phyloP scores from a whole-genome alignment of 352 stramenopile genomes.

The Phytophthora ramorum region DNA sequence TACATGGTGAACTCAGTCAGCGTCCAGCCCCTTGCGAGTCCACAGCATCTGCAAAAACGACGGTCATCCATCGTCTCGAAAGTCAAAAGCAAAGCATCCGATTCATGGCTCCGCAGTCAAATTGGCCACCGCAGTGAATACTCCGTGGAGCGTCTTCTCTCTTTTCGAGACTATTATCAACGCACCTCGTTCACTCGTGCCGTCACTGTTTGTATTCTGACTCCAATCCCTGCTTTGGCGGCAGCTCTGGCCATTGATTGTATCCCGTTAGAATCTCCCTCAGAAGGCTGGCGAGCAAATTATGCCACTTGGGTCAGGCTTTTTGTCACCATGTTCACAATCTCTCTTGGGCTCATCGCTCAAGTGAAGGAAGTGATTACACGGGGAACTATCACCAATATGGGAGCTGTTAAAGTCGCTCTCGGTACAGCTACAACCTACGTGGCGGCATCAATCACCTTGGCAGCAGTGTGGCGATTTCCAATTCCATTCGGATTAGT shows the following conservation, averaged over 20 bases:
- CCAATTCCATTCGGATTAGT: conserved; percentile 25
- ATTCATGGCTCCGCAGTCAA: not conserved
- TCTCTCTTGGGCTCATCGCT: conserved; percentile 1
- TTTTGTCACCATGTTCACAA: not conserved
- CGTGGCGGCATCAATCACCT: not conserved
- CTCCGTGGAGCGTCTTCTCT: conserved; percentile 3
- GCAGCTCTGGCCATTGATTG: conserved; percentile 18
- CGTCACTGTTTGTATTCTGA: conserved; percentile 3
- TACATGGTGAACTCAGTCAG: too few species aligned
- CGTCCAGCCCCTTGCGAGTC: too few species aligned
- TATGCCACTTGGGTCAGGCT: conserved; percentile 19
- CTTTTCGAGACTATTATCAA: conserved; percentile 7
- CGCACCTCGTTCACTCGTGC: not conserved
- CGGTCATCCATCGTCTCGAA: too few species aligned
- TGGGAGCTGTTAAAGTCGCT: not conserved
- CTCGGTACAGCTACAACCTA: not conserved
- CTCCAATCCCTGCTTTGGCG: conserved; percentile 16
- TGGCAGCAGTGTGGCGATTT: conserved; percentile 16
- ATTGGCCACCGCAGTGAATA: conserved; percentile 6
- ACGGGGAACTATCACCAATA: not conserved
- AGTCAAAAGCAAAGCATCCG: too few species aligned
- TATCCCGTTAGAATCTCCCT: conserved; percentile 22
- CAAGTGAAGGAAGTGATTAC: conserved; percentile 3
- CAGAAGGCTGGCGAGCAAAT: conserved; percentile 20
- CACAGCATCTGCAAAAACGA: too few species aligned